Conservation (phyloP, 495 filamentous ascomycete species). For the Penicillium paxilli region DNA sequence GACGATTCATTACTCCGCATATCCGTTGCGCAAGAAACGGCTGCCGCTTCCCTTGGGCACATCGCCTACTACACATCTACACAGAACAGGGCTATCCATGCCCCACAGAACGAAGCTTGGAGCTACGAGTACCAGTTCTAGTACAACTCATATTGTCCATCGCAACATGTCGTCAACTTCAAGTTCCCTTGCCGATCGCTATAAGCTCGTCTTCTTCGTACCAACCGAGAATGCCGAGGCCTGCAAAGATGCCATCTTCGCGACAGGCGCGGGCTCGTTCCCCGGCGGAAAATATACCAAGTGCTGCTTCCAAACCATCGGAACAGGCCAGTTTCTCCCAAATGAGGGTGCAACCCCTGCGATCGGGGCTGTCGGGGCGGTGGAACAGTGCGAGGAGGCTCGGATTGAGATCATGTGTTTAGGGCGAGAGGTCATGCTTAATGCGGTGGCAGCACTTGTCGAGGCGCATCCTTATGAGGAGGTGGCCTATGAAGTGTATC, state of each 20-base stretch:
- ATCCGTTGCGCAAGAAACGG: neutral
- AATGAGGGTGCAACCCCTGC: slow-evolving; percentile 38
- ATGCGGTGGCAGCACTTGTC: slow-evolving; percentile 41
- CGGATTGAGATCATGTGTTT: slow-evolving; percentile 55
- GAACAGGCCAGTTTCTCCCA: slow-evolving; percentile 44
- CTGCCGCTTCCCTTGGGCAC: neutral
- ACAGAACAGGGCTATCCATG: neutral
- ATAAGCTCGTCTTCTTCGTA: slow-evolving; percentile 52
- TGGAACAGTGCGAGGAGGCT: slow-evolving; percentile 53
- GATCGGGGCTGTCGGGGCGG: slow-evolving; percentile 35
- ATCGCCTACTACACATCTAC: neutral
- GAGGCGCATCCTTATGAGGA: slow-evolving; percentile 81
- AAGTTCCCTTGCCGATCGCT: slow-evolving; percentile 31
- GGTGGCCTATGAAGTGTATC: slow-evolving; percentile 71
- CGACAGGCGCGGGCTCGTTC: slow-evolving; percentile 43
- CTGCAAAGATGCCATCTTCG: slow-evolving; percentile 50
- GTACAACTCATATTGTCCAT: too few species aligned
- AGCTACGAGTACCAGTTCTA: too few species aligned
- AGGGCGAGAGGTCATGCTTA: slow-evolving; percentile 45
- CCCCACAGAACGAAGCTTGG: neutral
- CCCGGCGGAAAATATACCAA: slow-evolving; percentile 45
- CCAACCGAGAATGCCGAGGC: slow-evolving; percentile 37
- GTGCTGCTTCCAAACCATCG: slow-evolving; percentile 40
- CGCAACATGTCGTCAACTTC: slow-evolving; percentile 17
- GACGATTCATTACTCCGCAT: neutral